A percentile compares a stretch with the other conserved stretches of the same genome.
Conservation (phyloP, 2,329 filamentous ascomycete species). For the Aschersonia sp. region DNA sequence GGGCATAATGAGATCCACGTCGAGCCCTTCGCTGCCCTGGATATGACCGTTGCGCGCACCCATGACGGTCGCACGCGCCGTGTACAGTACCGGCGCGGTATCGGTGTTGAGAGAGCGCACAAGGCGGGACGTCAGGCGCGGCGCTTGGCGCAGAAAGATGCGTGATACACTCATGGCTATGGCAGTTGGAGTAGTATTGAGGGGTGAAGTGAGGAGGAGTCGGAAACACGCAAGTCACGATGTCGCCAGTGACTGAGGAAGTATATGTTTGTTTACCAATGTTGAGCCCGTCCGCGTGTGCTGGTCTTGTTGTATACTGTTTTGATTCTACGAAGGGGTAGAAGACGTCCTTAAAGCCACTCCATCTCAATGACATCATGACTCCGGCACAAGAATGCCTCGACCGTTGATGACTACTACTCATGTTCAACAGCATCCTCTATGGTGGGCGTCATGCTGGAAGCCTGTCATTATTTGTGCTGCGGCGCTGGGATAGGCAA, state of each 20-base stretch:
- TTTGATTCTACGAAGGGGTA: neutral
- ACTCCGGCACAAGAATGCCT: neutral
- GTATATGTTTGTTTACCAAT: too few species aligned
- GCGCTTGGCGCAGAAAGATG: constrained; percentile 2
- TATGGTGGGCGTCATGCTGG: too few species aligned
- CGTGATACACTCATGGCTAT: constrained; percentile 9
- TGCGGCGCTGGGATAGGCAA: too few species aligned
- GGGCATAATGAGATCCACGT: constrained; percentile 24
- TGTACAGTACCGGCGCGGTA: constrained; percentile 21
- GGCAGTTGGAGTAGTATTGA: too few species aligned
- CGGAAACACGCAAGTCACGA: too few species aligned
- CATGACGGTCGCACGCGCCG: constrained; percentile 20
- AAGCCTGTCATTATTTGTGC: too few species aligned
- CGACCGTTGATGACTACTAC: too few species aligned
- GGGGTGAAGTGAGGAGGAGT: too few species aligned
- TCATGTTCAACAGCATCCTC: too few species aligned
- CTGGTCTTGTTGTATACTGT: too few species aligned
- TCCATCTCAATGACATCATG: neutral
- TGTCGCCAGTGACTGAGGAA: too few species aligned
- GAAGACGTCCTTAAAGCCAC: neutral
- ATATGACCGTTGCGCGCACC: constrained; percentile 19
- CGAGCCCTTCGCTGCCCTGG: constrained; percentile 12
- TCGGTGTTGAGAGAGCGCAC: constrained; percentile 21
- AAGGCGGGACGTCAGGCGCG: neutral
- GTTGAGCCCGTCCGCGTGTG: too few species aligned